Conservation (phyloP, 106 monocot genomes). For the Acanthochlamys bracteata region DNA sequence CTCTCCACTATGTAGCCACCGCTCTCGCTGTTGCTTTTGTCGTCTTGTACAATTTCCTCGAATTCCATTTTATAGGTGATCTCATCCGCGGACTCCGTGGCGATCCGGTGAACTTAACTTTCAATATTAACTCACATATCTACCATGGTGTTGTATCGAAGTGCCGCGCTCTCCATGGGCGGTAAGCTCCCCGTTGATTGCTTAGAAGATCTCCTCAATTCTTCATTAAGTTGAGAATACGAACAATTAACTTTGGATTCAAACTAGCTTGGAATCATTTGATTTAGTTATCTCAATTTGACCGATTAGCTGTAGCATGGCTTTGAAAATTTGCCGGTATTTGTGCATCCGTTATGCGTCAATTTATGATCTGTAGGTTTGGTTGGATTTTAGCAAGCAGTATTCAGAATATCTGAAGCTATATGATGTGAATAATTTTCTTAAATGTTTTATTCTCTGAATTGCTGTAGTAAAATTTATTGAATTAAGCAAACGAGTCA, state of each 20-base stretch:
- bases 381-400: too few species aligned
- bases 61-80: constrained; percentile 57
- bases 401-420: too few species aligned
- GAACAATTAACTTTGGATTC: too few species aligned
- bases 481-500: background rate
- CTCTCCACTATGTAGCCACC: constrained; percentile 35
- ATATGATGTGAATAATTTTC: too few species aligned
- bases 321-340: too few species aligned
- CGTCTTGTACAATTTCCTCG: constrained; percentile 72
- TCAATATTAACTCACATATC: constrained; percentile 52
- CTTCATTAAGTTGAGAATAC: too few species aligned
- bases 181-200: constrained; percentile 26
- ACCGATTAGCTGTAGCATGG: too few species aligned
- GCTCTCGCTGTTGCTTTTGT: constrained; percentile 20
- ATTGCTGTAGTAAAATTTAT: background rate
- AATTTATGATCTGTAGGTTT: too few species aligned
- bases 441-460: background rate
- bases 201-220: too few species aligned
- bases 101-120: constrained; percentile 55
- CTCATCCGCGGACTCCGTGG: constrained; percentile 55
- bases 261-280: too few species aligned
- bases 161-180: constrained; percentile 67
- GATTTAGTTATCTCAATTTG: too few species aligned
- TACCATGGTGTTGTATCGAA: constrained; percentile 58
- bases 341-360: too few species aligned